Percentiles rank a stretch among this genome's conserved stretches.
Conservation (phyloP, 2,329 filamentous ascomycete genomes). For the Albophoma yamanashiensis region DNA sequence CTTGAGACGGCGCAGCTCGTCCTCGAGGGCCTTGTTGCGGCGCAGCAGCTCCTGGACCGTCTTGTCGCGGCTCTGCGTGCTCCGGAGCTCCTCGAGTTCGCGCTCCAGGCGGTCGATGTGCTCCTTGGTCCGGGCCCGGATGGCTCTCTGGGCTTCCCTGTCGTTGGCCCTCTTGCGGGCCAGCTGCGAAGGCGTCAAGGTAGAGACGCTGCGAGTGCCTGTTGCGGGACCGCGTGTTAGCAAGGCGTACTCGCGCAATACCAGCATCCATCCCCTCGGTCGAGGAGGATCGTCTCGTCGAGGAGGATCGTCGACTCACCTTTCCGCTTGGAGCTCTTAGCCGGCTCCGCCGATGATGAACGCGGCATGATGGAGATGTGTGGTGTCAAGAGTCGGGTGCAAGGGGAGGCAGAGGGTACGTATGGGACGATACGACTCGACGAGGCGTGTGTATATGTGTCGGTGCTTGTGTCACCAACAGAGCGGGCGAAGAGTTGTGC, state of each 20-base stretch:
- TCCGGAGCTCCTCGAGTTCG: conserved; percentile 61
- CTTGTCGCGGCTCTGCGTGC: conserved; percentile 35
- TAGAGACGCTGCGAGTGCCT: conserved; percentile 70
- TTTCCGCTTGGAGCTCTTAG: conserved; percentile 34
- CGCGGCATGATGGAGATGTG: conserved; percentile 22
- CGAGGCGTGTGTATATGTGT: not conserved
- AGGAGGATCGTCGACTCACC: conserved; percentile 19
- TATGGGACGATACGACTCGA: not conserved
- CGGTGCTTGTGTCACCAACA: not conserved
- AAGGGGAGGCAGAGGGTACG: not conserved
- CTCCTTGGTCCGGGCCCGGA: conserved; percentile 75
- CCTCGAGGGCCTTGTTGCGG: conserved; percentile 42
- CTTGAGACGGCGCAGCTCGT: conserved; percentile 35
- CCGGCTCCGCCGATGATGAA: conserved; percentile 31
- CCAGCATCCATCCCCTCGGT: not conserved
- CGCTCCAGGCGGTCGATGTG: conserved; percentile 72
- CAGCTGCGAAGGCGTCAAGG: conserved; percentile 77
- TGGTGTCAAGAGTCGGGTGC: not conserved
- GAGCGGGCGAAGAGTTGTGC: not conserved
- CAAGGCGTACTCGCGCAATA: not conserved
- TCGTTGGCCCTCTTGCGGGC: conserved; percentile 88
- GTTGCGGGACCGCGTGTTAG: not conserved
- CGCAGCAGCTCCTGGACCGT: conserved; percentile 40
- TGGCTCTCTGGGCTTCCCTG: conserved; percentile 79
- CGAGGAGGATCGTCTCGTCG: too few species aligned